These are phyloP conservation scores for Talaromyces stipitatus DNA, from an alignment of 495 filamentous ascomycete species.

Conservation along the genomic window DNA sequence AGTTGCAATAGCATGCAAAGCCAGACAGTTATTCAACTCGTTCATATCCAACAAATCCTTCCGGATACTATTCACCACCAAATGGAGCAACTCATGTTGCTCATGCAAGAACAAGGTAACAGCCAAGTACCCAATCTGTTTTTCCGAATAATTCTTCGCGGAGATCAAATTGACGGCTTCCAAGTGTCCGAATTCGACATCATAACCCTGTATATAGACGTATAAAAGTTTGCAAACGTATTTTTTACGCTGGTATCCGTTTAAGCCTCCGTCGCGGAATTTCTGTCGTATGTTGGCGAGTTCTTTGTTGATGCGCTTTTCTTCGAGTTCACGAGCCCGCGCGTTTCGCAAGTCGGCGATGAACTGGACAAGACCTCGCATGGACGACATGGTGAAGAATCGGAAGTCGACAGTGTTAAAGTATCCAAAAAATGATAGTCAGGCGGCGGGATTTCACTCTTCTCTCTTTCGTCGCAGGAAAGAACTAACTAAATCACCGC, in stretches of 20 bases:
- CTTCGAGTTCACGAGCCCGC: constrained; percentile 88
- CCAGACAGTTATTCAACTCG: constrained; percentile 94
- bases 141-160: constrained; percentile 95
- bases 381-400: constrained; percentile 49
- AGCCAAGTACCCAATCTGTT: constrained; percentile 97
- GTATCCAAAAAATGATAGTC: background rate
- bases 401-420: background rate
- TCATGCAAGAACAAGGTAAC: constrained; percentile 98
- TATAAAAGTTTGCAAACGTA: constrained; percentile 99
- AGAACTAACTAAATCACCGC: background rate
- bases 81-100: constrained; percentile 87
- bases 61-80: constrained; percentile 97
- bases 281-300: constrained; percentile 89
- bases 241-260: constrained; percentile 99
- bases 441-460: background rate
- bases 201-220: constrained; percentile 98
- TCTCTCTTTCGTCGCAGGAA: background rate
- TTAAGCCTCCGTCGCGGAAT: constrained; percentile 73
- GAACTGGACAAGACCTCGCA: constrained; percentile 92
- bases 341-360: constrained; percentile 96
- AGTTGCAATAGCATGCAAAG: constrained; percentile 98
- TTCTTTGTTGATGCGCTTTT: constrained; percentile 99
- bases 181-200: constrained; percentile 97
- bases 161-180: constrained; percentile 98
- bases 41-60: constrained; percentile 94